A percentile compares a stretch with the other conserved stretches of the same genome.
Evolutionary conservation across 257 asterid species (phyloP).

Genomic region (Solanum verrucosum): DNA sequence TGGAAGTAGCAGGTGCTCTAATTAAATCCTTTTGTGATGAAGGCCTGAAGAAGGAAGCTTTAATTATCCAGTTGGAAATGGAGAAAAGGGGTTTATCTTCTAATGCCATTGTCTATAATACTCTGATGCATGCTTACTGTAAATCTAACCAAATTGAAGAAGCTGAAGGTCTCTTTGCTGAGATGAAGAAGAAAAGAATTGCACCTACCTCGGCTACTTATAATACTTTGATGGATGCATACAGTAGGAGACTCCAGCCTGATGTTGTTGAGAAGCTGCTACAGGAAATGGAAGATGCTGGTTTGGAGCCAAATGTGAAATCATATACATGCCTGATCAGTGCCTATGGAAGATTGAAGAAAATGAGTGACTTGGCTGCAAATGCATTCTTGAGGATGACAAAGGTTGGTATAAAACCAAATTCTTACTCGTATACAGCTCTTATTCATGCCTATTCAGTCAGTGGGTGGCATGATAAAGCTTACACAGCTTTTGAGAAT

Average conservation of each 20-base stretch:
- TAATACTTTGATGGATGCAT: constrained; percentile 80
- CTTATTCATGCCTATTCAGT: constrained; percentile 80
- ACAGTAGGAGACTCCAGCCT: constrained; percentile 82
- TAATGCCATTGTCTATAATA: constrained; percentile 64
- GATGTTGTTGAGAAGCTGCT: constrained; percentile 72
- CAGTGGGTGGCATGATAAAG: constrained; percentile 83
- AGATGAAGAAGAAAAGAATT: constrained; percentile 69
- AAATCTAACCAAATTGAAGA: constrained; percentile 76
- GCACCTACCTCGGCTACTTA: constrained; percentile 63
- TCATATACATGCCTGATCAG: constrained; percentile 87
- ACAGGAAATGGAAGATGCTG: constrained; percentile 60
- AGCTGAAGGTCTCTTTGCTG: constrained; percentile 81
- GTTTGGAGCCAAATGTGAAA: constrained; percentile 65
- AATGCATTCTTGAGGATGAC: constrained; percentile 85
- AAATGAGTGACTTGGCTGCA: constrained; percentile 83
- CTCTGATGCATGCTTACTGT: constrained; percentile 75
- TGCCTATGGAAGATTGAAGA: constrained; percentile 77
- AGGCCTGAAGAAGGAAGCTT: constrained; percentile 81
- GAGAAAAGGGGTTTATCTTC: constrained; percentile 72
- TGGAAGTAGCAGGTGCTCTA: constrained; percentile 74
- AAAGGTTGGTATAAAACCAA: constrained; percentile 67
- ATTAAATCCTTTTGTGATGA: constrained; percentile 85
- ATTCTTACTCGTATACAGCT: constrained; percentile 83
- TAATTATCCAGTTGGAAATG: constrained; percentile 72
- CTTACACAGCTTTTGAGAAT: constrained; percentile 51